Base-by-base conservation (phyloP, 2,329 filamentous ascomycete genomes). In the Neonectria sp. region DNA sequence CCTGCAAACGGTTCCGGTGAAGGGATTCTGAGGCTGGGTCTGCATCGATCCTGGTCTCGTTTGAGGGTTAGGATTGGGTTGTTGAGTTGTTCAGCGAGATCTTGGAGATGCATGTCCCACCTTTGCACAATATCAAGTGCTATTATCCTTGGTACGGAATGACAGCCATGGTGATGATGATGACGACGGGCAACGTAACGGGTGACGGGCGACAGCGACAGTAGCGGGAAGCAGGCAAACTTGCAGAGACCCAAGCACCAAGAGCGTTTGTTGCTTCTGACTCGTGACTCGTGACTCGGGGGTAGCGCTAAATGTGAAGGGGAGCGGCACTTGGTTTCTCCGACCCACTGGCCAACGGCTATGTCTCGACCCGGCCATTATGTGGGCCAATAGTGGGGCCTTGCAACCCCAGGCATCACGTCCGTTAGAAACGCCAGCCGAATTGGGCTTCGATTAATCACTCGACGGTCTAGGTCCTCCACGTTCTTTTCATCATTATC, bases 341-440 rank as follows among this genome's bases (percentile, higher is more conserved):
- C 63, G 63, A 48, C 63, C 45, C 35, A 65, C 45, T 27, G 51
- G 31, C 15, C n/a, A 24, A 24, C n/a, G 31, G 15, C 29, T 49
- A 52, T 29, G 53, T 58, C 49, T 52, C 25, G 46, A 45, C 25
- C 25, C 25, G 15, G 27, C 24, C 15, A 31, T 53, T 29, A 24
- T 33, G 51, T 53, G n/a, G 48, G 29, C 6, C 25, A 5, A 6
- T 3, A 17, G 46, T 27, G 24, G 24, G 21, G 13, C 8, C 59
- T 52, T 55, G 60, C 52, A 65, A 64, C 68, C 68, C 65, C 59
- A 62, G 67, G 61, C 62, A 40, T 55, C 55, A 53, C 21, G 61
- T 69, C 68, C 64, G 69, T 71, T 60, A 73, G 46, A 71, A 73
- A 72, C 62, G 65, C 60, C 68, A 55, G 68, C 70, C 62, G 40